These are phyloP conservation scores for Fomitopsis schrenkii DNA, from an alignment of 1,284 basidiomycete species.

Conservation along the genomic window DNA sequence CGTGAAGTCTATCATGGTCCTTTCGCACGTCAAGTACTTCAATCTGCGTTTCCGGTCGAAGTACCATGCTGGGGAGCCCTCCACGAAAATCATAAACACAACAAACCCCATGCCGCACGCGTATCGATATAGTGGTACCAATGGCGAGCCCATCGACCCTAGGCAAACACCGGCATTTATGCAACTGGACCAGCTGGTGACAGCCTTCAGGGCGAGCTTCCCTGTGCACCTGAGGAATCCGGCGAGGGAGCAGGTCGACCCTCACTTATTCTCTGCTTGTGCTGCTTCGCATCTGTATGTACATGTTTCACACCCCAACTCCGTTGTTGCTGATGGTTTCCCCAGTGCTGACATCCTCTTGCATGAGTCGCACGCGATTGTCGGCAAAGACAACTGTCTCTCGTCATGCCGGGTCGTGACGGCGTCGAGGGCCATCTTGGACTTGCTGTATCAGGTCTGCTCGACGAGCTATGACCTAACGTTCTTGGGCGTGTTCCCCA, in stretches of 20 bases:
- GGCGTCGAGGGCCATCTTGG: constrained; percentile 60
- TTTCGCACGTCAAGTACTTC: constrained; percentile 69
- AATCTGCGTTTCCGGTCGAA: constrained; percentile 62
- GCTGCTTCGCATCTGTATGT: constrained; percentile 61
- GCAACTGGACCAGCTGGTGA: constrained; percentile 56
- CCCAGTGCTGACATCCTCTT: constrained; percentile 59
- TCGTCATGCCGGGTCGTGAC: constrained; percentile 64
- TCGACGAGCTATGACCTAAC: constrained; percentile 70
- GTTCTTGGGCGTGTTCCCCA: constrained; percentile 57
- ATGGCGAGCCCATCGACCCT: constrained; percentile 39
- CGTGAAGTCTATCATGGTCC: constrained; percentile 62
- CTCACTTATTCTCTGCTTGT: constrained; percentile 61
- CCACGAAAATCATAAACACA: constrained; percentile 22
- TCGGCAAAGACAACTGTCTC: constrained; percentile 51
- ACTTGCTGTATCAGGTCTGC: constrained; percentile 61
- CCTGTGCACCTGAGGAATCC: constrained; percentile 54
- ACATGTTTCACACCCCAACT: neutral
- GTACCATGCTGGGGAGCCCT: constrained; percentile 51
- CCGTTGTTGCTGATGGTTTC: neutral
- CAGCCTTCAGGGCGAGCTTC: constrained; percentile 55
- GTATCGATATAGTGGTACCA: neutral
- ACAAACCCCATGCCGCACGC: constrained; percentile 12
- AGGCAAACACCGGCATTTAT: constrained; percentile 59
- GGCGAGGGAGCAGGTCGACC: constrained; percentile 50
- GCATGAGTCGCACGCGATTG: constrained; percentile 69